A percentile compares a stretch with the other conserved stretches of the same genome.
These are phyloP conservation scores for Chaetoscypha palmicola DNA, from an alignment of 2,329 filamentous ascomycete genomes.

Conservation along the genomic window DNA sequence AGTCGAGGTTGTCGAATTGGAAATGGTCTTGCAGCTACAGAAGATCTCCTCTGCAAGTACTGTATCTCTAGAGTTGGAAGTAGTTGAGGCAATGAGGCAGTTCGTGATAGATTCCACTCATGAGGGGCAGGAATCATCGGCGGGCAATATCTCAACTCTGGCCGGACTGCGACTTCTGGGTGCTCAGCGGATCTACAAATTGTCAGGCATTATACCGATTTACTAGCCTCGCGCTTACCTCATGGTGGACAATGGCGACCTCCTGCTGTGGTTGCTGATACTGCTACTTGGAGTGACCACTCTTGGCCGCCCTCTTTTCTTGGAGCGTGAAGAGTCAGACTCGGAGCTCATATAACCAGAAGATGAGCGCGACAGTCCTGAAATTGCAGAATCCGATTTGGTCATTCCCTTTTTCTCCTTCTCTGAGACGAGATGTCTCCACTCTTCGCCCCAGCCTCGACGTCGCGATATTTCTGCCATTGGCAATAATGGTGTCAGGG, in stretches of 20 bases:
- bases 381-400: conserved; percentile 20
- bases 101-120: conserved; percentile 16
- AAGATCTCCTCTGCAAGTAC: conserved; percentile 13
- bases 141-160: conserved; percentile 21
- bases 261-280: conserved; percentile 22
- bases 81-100: conserved; percentile 17
- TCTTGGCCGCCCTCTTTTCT: conserved; percentile 7
- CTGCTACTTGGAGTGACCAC: conserved; percentile 25
- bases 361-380: conserved; percentile 14
- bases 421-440: conserved; percentile 16
- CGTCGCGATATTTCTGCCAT: conserved; percentile 7
- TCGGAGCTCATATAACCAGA: conserved; percentile 15
- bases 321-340: conserved; percentile 10
- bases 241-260: conserved; percentile 24
- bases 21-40: conserved; percentile 8
- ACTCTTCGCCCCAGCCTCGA: conserved; percentile 18
- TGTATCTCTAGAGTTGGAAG: conserved; percentile 17
- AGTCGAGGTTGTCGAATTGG: conserved; percentile 10
- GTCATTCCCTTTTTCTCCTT: conserved; percentile 7
- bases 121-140: conserved; percentile 19
- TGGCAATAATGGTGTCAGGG: conserved; percentile 10
- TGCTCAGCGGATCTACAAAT: conserved; percentile 22
- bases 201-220: no score
- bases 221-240: conserved; percentile 14
- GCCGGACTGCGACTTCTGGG: conserved; percentile 20